phyloP scores from a whole-genome alignment of 2,329 filamentous ascomycete species.

The Clonostachys byssicola region DNA sequence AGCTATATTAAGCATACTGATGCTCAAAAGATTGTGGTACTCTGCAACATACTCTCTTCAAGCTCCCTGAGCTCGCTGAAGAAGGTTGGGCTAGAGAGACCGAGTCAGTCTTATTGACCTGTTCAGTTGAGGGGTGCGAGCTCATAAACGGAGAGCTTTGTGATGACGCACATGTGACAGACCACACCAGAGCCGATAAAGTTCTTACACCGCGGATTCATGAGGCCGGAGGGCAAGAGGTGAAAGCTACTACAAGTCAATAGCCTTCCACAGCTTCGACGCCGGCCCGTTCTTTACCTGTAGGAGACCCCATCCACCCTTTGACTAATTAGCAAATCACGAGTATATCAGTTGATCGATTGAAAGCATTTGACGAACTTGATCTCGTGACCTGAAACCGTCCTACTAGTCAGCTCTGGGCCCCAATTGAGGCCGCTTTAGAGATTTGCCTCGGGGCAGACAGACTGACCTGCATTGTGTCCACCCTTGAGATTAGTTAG shows the following conservation, averaged over 20 bases:
- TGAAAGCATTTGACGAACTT: conserved; percentile 2
- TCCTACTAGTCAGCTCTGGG: too few species aligned
- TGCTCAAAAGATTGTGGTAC: too few species aligned
- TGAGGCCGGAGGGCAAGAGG: conserved; percentile 64
- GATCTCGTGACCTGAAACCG: conserved; percentile 5
- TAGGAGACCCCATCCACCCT: conserved; percentile 25
- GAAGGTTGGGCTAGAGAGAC: conserved; percentile 22
- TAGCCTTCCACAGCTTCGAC: conserved; percentile 6
- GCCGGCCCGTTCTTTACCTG: conserved; percentile 15
- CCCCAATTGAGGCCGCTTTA: too few species aligned
- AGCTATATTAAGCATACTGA: too few species aligned
- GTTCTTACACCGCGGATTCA: conserved; percentile 68
- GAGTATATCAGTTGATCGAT: conserved; percentile 2
- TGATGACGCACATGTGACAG: conserved; percentile 48
- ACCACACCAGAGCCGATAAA: conserved; percentile 68
- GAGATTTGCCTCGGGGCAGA: too few species aligned
- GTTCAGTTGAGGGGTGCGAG: conserved; percentile 10
- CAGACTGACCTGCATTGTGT: conserved; percentile 14
- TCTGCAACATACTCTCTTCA: conserved; percentile 13
- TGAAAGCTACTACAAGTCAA: conserved; percentile 42
- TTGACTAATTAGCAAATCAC: conserved; percentile 5
- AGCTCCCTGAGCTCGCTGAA: conserved; percentile 34
- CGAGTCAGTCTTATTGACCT: conserved; percentile 13
- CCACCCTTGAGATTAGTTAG: conserved; percentile 18
- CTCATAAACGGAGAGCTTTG: conserved; percentile 1